Evolutionary conservation across 805 yeast genomes (phyloP).

Genomic region (Candida dajiaensis): DNA sequence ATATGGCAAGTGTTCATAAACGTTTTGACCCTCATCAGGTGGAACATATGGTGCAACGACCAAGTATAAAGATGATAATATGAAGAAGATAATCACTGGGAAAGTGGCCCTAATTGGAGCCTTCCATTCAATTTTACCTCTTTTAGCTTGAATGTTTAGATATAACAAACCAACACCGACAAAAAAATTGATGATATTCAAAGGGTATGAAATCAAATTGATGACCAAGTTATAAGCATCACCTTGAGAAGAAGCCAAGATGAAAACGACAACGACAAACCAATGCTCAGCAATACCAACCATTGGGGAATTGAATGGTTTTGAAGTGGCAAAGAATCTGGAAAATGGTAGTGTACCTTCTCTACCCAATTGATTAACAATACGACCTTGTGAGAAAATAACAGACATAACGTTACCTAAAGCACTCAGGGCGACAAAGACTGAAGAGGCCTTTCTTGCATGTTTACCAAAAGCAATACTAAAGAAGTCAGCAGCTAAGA

Average conservation of each 20-base stretch:
- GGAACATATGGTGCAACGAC: constrained; percentile 77
- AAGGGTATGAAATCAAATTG: constrained; percentile 76
- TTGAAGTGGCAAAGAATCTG: constrained; percentile 60
- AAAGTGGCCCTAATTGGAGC: constrained; percentile 67
- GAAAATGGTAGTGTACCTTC: constrained; percentile 79
- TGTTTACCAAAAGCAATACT: constrained; percentile 60
- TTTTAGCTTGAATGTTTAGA: constrained; percentile 44
- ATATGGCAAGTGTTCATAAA: constrained; percentile 67
- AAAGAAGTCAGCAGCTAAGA: constrained; percentile 74
- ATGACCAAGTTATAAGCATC: constrained; percentile 80
- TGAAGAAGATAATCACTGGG: constrained; percentile 59
- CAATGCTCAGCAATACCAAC: constrained; percentile 74
- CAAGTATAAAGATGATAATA: constrained; percentile 58
- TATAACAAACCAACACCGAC: constrained; percentile 60
- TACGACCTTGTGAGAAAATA: constrained; percentile 75
- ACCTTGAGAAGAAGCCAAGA: constrained; percentile 80
- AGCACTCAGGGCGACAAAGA: constrained; percentile 75
- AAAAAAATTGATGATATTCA: constrained; percentile 64
- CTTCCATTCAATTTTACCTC: constrained; percentile 53
- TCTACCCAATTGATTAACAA: constrained; percentile 74
- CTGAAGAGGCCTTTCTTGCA: constrained; percentile 71
- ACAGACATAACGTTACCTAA: constrained; percentile 79
- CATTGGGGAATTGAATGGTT: constrained; percentile 69
- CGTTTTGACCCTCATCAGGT: constrained; percentile 59
- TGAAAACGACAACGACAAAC: constrained; percentile 65